These are phyloP conservation scores for Dryadomyces sulphureus DNA, from an alignment of 2,329 filamentous ascomycete genomes.

Conservation along the genomic window DNA sequence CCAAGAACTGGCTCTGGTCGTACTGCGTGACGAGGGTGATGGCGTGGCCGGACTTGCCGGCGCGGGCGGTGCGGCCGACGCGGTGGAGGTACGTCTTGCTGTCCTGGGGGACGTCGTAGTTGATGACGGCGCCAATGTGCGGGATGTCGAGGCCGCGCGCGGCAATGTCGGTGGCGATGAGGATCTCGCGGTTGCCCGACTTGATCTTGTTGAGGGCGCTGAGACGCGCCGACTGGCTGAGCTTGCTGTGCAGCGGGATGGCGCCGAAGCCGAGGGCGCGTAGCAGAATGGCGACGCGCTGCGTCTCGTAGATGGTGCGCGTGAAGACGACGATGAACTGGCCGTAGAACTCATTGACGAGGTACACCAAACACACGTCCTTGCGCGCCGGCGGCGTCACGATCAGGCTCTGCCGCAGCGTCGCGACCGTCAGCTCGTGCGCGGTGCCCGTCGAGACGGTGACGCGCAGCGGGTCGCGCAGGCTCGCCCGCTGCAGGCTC, in stretches of 20 bases:
- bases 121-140: constrained; percentile 74
- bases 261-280: constrained; percentile 76
- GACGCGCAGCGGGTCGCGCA: constrained; percentile 53
- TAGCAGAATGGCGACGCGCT: constrained; percentile 70
- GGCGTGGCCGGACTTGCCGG: constrained; percentile 70
- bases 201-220: constrained; percentile 87
- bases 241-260: constrained; percentile 83
- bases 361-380: constrained; percentile 75
- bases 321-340: constrained; percentile 83
- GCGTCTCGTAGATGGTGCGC: constrained; percentile 79
- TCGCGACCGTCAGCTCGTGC: constrained; percentile 74
- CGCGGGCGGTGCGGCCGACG: constrained; percentile 76
- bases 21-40: constrained; percentile 78
- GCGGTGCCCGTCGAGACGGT: constrained; percentile 61
- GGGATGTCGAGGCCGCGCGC: constrained; percentile 87
- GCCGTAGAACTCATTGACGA: constrained; percentile 78
- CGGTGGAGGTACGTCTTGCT: constrained; percentile 86
- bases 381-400: constrained; percentile 81
- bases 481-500: constrained; percentile 73
- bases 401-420: constrained; percentile 71
- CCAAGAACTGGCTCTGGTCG: constrained; percentile 63
- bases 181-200: constrained; percentile 62
- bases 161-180: constrained; percentile 89
- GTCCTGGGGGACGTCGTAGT: constrained; percentile 71
- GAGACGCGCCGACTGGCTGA: constrained; percentile 74